A percentile compares a stretch with the other conserved stretches of the same genome.
Evolutionary conservation across 345 rosid species (phyloP).

Genomic region (Acer yangbiense): DNA sequence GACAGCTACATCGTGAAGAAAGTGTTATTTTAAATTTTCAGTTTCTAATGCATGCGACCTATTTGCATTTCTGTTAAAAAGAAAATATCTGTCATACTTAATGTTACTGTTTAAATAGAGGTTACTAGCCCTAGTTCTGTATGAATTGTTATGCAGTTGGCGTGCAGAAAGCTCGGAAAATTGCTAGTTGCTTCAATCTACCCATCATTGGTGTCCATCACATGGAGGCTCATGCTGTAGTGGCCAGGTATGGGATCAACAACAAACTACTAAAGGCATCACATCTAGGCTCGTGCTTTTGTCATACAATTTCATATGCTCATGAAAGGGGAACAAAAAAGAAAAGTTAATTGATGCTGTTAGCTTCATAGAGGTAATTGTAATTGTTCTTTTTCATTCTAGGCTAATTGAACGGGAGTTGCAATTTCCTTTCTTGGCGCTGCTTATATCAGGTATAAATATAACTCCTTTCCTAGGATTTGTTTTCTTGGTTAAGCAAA

Average conservation of each 20-base stretch:
- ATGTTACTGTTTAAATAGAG: not conserved
- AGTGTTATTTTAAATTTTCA: not conserved
- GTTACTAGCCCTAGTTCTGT: not conserved
- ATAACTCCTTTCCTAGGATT: slow-evolving; percentile 6
- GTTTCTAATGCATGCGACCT: not conserved
- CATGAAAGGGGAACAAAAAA: not conserved
- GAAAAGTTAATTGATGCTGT: slow-evolving; percentile 6
- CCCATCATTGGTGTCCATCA: slow-evolving; percentile 88
- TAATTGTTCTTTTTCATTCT: slow-evolving; percentile 10
- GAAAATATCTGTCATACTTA: not conserved
- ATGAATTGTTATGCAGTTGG: slow-evolving; percentile 63
- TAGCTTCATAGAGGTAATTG: not conserved
- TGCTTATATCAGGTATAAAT: slow-evolving; percentile 84
- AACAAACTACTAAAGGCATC: not conserved
- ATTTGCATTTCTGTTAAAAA: not conserved
- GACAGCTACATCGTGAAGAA: not conserved
- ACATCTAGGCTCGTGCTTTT: not conserved
- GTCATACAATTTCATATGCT: not conserved
- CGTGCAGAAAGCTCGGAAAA: slow-evolving; percentile 77
- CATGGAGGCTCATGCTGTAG: slow-evolving; percentile 98
- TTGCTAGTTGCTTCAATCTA: slow-evolving; percentile 68
- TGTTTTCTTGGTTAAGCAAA: slow-evolving; percentile 5
- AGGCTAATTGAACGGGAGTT: slow-evolving; percentile 73
- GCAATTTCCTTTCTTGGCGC: slow-evolving; percentile 88
- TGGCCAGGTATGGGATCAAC: slow-evolving; percentile 60